A percentile compares a stretch with the other conserved stretches of the same genome.
These are phyloP conservation scores for Rubroshorea leprosula DNA, from an alignment of 345 rosid genomes.

Conservation along the genomic window DNA sequence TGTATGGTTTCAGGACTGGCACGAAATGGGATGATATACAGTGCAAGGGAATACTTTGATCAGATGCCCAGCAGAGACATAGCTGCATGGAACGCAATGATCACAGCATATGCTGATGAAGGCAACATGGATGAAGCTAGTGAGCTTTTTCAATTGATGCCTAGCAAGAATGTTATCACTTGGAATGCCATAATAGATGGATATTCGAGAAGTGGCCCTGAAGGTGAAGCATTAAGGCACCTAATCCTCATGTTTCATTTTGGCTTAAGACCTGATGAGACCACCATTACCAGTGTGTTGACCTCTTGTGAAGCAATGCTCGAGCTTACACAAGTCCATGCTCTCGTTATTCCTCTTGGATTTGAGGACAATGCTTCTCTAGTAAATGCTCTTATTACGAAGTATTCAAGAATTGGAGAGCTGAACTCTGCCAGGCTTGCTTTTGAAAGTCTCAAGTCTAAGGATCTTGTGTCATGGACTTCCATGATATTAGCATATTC, in stretches of 20 bases:
- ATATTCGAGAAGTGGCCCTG: slow-evolving; percentile 30
- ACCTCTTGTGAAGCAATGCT: slow-evolving; percentile 22
- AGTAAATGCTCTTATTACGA: slow-evolving; percentile 30
- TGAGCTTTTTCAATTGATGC: slow-evolving; percentile 30
- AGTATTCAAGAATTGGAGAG: slow-evolving; percentile 34
- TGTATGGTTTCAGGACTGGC: slow-evolving; percentile 31
- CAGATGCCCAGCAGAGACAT: slow-evolving; percentile 29
- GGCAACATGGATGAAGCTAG: slow-evolving; percentile 28
- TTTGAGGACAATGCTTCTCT: slow-evolving; percentile 24
- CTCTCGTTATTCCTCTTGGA: slow-evolving; percentile 29
- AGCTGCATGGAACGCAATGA: slow-evolving; percentile 40
- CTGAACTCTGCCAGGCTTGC: slow-evolving; percentile 26
- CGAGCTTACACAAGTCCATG: slow-evolving; percentile 32
- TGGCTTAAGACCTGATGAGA: slow-evolving; percentile 25
- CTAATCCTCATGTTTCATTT: slow-evolving; percentile 26
- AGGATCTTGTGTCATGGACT: slow-evolving; percentile 38
- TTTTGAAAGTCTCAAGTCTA: slow-evolving; percentile 26
- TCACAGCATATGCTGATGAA: slow-evolving; percentile 24
- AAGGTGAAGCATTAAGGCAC: slow-evolving; percentile 28
- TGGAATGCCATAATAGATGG: slow-evolving; percentile 43
- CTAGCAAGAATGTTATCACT: slow-evolving; percentile 23
- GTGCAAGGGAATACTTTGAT: slow-evolving; percentile 30
- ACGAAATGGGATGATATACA: slow-evolving; percentile 22
- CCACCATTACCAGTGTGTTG: slow-evolving; percentile 32
- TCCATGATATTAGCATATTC: slow-evolving; percentile 42